Evolutionary conservation across 179 eudicot genomes (phyloP).

Genomic region (Corrigiola litoralis): DNA sequence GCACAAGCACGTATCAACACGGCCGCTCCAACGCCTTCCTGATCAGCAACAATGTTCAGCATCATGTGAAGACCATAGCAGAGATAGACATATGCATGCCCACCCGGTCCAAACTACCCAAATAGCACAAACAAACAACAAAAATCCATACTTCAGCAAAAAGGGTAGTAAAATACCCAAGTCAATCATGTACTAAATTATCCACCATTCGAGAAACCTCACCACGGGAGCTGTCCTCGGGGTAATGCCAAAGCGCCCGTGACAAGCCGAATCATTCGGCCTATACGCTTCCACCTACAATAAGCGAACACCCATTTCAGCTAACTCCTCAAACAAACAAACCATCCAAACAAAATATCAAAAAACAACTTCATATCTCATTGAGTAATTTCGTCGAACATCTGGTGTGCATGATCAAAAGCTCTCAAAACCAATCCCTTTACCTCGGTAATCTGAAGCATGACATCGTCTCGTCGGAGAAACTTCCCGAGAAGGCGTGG

Average conservation of each 20-base stretch:
- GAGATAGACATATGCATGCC: slow-evolving; percentile 89
- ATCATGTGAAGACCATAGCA: slow-evolving; percentile 89
- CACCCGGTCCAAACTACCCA: slow-evolving; percentile 86
- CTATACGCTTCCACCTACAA: slow-evolving; percentile 93
- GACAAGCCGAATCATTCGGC: slow-evolving; percentile 90
- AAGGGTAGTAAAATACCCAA: not conserved
- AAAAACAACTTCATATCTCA: not conserved
- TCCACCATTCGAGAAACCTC: slow-evolving; percentile 17
- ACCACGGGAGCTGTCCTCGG: slow-evolving; percentile 92
- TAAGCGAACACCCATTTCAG: not conserved
- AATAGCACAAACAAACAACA: not conserved
- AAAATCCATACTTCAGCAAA: not conserved
- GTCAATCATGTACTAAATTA: not conserved
- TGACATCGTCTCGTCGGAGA: slow-evolving; percentile 66
- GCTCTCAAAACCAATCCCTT: not conserved
- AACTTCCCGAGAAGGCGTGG: slow-evolving; percentile 87
- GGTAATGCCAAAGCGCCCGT: slow-evolving; percentile 79
- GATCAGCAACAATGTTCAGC: slow-evolving; percentile 94
- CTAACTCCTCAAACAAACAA: not conserved
- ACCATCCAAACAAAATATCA: not conserved
- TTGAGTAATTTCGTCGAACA: slow-evolving; percentile 28
- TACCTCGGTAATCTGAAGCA: slow-evolving; percentile 94
- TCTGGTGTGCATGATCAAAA: not conserved
- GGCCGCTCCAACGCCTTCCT: slow-evolving; percentile 84
- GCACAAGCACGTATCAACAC: slow-evolving; percentile 90